Base-by-base conservation (phyloP, 2,329 filamentous ascomycete species). In the Xylariaceae sp. region DNA sequence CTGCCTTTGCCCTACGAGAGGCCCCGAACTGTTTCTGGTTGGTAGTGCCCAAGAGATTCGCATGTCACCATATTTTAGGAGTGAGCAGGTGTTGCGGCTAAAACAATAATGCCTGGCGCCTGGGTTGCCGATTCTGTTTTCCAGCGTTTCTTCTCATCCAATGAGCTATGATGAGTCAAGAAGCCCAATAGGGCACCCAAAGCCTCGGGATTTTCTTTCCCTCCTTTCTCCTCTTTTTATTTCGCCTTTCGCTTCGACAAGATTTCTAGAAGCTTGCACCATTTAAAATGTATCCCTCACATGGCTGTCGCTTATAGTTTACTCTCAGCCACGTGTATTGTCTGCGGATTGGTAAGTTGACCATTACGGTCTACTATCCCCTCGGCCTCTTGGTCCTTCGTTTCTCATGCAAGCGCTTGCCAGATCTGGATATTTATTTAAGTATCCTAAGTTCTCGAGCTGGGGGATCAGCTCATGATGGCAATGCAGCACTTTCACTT, bases 211-310 rank as follows among this genome's bases (percentile, higher is more conserved):
- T 58, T 53, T 21, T 48, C 52, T 42, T 44, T 59, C 55, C 50
- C 42, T 52, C 50, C 49, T 43, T 49, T 52, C 54, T 37, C 29
- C 56, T 55, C 21, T 48, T 53, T 48, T 53, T 41, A 26, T 56
- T 56, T 48, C 42, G 48, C 50, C 44, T 43, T 49, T 52, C 52
- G 29, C 20, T 64, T 64, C 62, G 45, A 56, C 44, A 29, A 51
- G 52, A 49, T 40, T 64, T 64, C 62, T 62, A 62, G 62, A 64
- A 64, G 47, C 40, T 59, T 42, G 44, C 53, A 52, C 49, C 40
- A 44, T 56, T 47, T 40, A 32, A 55, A 40, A 41, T 20, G 16
- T 48, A 16, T 32, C 23, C 32, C 32, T 14, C 32, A 10, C 32
- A 37, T 37, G 12, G 7, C 12, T 37, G 7, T 37, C 32, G 32